These are phyloP conservation scores for Cenchrus fungigraminus DNA, from an alignment of 176 grass and related monocot species.

Conservation along the genomic window DNA sequence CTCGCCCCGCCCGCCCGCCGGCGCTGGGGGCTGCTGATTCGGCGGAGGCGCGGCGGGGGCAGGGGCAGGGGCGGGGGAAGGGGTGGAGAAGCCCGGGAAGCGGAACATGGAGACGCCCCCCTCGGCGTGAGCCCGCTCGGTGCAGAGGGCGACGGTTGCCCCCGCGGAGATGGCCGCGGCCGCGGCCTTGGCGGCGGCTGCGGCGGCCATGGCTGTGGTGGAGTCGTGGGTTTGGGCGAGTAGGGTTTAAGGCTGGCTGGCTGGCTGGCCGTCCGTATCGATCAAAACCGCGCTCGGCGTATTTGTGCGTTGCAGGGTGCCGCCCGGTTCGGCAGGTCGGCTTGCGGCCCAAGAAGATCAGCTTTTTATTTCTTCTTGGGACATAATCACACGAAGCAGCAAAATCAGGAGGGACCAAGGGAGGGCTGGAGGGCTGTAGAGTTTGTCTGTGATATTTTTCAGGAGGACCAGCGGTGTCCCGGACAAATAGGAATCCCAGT, in stretches of 20 bases:
- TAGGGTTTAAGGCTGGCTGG: slow-evolving; percentile 60
- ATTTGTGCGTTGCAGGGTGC: slow-evolving; percentile 25
- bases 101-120: slow-evolving; percentile 38
- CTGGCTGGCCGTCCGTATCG: slow-evolving; percentile 24
- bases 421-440: neutral
- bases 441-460: slow-evolving; percentile 1
- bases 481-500: no score
- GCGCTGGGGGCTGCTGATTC: slow-evolving; percentile 5
- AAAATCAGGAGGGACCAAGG: neutral
- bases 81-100: slow-evolving; percentile 58
- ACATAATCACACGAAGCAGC: neutral
- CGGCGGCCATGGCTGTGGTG: slow-evolving; percentile 16
- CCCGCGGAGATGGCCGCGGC: slow-evolving; percentile 51
- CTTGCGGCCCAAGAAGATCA: slow-evolving; percentile 52
- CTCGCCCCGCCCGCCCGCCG: neutral
- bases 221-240: slow-evolving; percentile 23
- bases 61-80: neutral
- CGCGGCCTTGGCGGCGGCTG: slow-evolving; percentile 55
- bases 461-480: neutral
- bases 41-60: slow-evolving; percentile 25
- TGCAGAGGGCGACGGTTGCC: slow-evolving; percentile 30
- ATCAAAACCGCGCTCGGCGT: neutral
- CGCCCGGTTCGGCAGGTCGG: neutral
- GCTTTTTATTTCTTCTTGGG: slow-evolving; percentile 2
- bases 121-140: slow-evolving; percentile 53